These are phyloP conservation scores for Geosiphon pyriformis DNA, from an alignment of 192 early-diverging fungal species.

Conservation along the genomic window DNA sequence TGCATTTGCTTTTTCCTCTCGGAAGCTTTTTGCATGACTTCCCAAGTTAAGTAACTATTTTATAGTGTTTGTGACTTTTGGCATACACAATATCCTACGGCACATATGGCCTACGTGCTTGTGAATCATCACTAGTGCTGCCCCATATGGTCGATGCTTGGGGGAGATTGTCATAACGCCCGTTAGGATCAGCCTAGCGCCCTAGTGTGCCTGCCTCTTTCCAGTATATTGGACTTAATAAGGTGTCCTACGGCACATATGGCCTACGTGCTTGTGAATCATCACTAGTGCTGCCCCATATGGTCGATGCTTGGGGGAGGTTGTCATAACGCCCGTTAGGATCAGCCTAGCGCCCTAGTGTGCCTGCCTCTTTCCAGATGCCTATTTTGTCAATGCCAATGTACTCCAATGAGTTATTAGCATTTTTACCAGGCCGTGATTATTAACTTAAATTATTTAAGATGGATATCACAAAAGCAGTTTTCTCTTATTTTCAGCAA, in stretches of 20 bases:
- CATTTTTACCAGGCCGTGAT: not conserved
- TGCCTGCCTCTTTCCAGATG: not conserved
- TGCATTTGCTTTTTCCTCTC: too few relatives aligned
- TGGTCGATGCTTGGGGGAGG: slow-evolving; percentile 10
- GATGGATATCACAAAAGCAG: not conserved
- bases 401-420: too few relatives aligned
- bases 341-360: not conserved
- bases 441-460: slow-evolving; percentile 2
- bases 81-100: slow-evolving; percentile 10
- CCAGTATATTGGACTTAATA: slow-evolving; percentile 9
- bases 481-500: not conserved
- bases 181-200: not conserved
- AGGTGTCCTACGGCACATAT: slow-evolving; percentile 11
- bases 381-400: not conserved
- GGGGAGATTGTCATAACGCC: slow-evolving; percentile 11
- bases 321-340: slow-evolving; percentile 8
- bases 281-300: too few relatives aligned
- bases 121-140: too few relatives aligned
- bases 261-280: too few relatives aligned
- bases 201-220: not conserved
- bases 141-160: slow-evolving; percentile 13
- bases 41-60: too few relatives aligned
- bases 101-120: not conserved
- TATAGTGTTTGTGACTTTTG: too few relatives aligned
- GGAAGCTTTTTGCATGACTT: too few relatives aligned